Base-by-base conservation (phyloP, 306 rosid genomes). In the Notholithocarpus densiflorus region DNA sequence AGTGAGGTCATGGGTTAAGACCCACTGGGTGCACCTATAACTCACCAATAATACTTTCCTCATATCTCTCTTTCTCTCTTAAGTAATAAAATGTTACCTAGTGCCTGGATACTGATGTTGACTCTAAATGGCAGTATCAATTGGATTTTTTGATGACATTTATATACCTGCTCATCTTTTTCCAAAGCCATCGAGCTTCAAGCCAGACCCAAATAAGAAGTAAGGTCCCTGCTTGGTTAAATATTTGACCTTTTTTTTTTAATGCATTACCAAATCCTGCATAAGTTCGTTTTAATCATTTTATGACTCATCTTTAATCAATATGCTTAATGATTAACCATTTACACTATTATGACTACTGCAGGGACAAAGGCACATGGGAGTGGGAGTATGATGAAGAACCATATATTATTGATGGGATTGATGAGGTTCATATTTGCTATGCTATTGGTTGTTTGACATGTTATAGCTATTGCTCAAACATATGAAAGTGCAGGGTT, bases 71-170 rank as follows among this genome's bases (percentile, higher is more conserved):
- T 29, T 3, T 27, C 15, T 32, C 37, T 19, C 1, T 45, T 66
- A 15, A 37, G 13, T 32, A 66, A 8, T 66, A 3, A n/a, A 3
- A 7, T 19, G 26, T 3, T 68, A 43, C 43, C 59, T 59, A 14
- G 23, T 21, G 45, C 23, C 9, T 60, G 64, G 55, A 10, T 77
- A 37, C 37, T 88, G 76, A 80, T 73, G 54, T 60, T 84, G 79
- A 55, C 72, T 82, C 40, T 76, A 76, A 23, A 78, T 83, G 85
- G 77, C 96, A 94, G 96, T 94, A 72, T 86, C 93, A 9, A 87
- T 94, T 80, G 98, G 91, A 82, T 92, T 92, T 89, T 94, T 94
- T 66, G 93, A 92, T 34, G 98, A 94, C 75, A 87, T 94, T 72
- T 88, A 88, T 62, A 62, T 92, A 75, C 97, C 93, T 31, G 68